Evolutionary conservation across 352 stramenopile genomes (phyloP), one percentile per base, ranked within the genome.

Genomic region (Phytophthora ramorum): DNA sequence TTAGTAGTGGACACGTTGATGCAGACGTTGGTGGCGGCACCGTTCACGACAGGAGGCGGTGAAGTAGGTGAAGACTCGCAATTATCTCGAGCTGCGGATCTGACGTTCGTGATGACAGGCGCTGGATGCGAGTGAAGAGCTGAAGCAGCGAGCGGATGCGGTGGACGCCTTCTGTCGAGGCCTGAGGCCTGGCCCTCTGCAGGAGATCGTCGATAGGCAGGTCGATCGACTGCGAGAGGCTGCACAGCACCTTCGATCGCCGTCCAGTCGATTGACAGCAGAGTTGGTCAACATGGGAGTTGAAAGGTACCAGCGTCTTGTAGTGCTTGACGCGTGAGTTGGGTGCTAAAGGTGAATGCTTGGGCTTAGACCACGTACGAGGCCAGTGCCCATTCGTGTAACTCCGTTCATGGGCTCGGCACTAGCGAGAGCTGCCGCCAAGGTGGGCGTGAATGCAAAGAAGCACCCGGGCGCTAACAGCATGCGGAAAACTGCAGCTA

Each of bases 121-220:
- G 6, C 24, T 78, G 10, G 65, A 69, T 24, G 35, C 79, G 8
- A 85, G 76, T 47, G 71, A 79, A 14, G 65, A 66, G 17, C 37
- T 89, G 17, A 48, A 79, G 20, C 52, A 66, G 20, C 66, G 78
- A 24, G 73, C 79, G n/a, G 66, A 75, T 20, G 74, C 83, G 12
- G 66, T 88, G 30, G 76, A 87, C 34, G 37, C 12, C 9, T 87
- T 90, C 48, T 69, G 71, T 3, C 51, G 55, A n/a, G 75, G 71
- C 37, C 59, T 90, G 7, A 66, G 73, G 16, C 49, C 76, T 0
- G 81, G 81, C 0, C 78, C 78, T 14, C 61, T 90, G 6, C 63
- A 82, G 44, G 68, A 66, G 17, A 86, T 90, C 14, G 78, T 90
- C 2, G 37, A 50, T 12, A 90, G 85, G 43, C 81, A 88, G 37